Conservation (phyloP, 1,284 basidiomycete genomes). For the Phlebopus sp. region DNA sequence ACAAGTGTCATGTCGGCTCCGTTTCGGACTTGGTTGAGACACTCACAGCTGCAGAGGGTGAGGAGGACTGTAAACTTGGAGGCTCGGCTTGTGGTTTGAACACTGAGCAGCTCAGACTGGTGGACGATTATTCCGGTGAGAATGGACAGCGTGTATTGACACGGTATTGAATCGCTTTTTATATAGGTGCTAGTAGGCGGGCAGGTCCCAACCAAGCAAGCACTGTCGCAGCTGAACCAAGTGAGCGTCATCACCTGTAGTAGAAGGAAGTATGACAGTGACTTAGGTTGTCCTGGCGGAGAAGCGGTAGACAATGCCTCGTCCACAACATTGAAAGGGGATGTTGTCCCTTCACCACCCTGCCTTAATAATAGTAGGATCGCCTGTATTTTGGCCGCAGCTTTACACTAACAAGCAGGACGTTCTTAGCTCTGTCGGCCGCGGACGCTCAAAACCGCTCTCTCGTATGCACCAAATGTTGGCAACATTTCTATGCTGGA, state of each 20-base stretch:
- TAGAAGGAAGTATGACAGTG: no score
- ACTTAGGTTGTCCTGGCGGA: neutral
- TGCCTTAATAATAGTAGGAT: neutral
- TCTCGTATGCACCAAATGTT: neutral
- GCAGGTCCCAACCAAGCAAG: no score
- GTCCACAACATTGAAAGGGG: neutral
- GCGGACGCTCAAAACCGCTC: neutral
- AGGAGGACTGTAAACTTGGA: neutral
- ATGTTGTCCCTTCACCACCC: no score
- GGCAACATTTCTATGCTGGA: neutral
- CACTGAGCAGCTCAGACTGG: neutral
- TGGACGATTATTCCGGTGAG: neutral
- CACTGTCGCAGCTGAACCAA: no score
- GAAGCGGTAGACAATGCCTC: neutral
- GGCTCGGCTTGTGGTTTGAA: neutral
- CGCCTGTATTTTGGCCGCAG: neutral
- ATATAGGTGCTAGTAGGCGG: no score
- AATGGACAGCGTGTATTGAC: neutral
- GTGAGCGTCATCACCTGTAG: no score
- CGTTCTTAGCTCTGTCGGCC: neutral
- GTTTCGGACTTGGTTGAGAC: neutral
- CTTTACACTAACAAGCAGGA: neutral
- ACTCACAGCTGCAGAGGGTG: neutral
- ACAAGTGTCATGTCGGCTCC: neutral
- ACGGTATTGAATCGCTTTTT: neutral